A percentile compares a stretch with the other conserved stretches of the same genome.
These are phyloP conservation scores for Exophiala oligosperma DNA, from an alignment of 2,329 filamentous ascomycete genomes.

Conservation along the genomic window DNA sequence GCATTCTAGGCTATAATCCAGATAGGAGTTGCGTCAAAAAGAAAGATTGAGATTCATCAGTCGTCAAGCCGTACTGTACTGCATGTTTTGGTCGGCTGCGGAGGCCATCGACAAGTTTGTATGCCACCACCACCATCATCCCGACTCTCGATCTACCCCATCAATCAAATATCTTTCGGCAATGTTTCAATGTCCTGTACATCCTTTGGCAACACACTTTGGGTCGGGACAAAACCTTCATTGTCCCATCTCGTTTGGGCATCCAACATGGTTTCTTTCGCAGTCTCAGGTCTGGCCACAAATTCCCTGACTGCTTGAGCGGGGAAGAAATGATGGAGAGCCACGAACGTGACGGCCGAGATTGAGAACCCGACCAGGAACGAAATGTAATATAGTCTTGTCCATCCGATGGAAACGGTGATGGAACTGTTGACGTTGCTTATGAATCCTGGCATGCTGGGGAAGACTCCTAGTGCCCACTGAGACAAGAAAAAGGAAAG, in stretches of 20 bases:
- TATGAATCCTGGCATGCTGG: slow-evolving; percentile 35
- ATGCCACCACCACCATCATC: neutral
- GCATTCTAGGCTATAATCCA: no score
- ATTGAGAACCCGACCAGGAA: slow-evolving; percentile 44
- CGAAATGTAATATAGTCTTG: slow-evolving; percentile 44
- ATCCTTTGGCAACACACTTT: slow-evolving; percentile 2
- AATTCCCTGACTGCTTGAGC: slow-evolving; percentile 16
- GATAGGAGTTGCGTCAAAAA: no score
- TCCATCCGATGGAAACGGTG: slow-evolving; percentile 35
- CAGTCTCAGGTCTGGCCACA: slow-evolving; percentile 3
- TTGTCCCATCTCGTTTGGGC: slow-evolving; percentile 15
- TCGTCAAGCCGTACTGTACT: no score
- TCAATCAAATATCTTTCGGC: slow-evolving; percentile 17
- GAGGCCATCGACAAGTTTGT: no score
- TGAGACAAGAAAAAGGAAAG: neutral
- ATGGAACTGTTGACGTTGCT: slow-evolving; percentile 26
- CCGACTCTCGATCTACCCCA: neutral
- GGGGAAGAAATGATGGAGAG: slow-evolving; percentile 19
- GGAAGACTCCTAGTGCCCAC: slow-evolving; percentile 40
- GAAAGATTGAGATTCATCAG: no score
- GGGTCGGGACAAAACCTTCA: neutral
- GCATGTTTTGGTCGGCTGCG: no score
- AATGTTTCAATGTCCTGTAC: slow-evolving; percentile 1
- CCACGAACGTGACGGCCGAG: slow-evolving; percentile 35
- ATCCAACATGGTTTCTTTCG: slow-evolving; percentile 11